Base-by-base conservation (phyloP, 164 flowering plant genomes). In the Berberis vulgaris region DNA sequence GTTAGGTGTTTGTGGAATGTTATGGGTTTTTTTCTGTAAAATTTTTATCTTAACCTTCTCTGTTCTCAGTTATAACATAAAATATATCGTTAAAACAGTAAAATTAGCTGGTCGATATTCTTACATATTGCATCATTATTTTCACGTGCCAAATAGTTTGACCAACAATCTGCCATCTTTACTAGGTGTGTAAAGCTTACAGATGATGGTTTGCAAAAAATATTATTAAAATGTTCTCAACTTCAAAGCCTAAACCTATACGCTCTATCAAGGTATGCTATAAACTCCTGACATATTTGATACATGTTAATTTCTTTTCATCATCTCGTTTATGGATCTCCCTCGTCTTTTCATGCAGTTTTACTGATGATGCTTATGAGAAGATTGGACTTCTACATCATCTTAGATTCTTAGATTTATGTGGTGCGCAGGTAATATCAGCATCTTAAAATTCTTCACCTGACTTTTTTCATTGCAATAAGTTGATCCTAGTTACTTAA, bases 351-450 rank as follows among this genome's bases (percentile, higher is more conserved):
- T 60, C 61, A 10, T 77, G 60, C 83, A 93, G 98, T 68, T 80
- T 88, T 66, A 82, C 98, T 26, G 90, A 93, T 69, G 77, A 72
- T 52, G 83, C 83, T 57, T 93, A 88, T 74, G 77, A 75, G 77
- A 81, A 75, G 63, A 82, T 93, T 41, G 78, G 82, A 45, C 80
- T 67, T 69, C 76, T 91, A 4, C 9, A 76, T 50, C 71, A 74
- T 58, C 85, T 93, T 41, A 79, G 69, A 58, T 83, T 77, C 74
- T 78, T 93, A 57, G 98, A 93, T 76, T 83, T 93, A 40, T 93
- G 98, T 75, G 97, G 98, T 67, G 89, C 97, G 59, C 98, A 89
- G 97, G 98, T 90, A 74, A 77, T 43, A 65, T 3, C 7, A 1
- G 8, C 45, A 41, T 56, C n/a, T 46, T 49, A 5, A 4, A 7